Conservation (phyloP, 805 yeast genomes). For the Saccharomycopsis capsularis region DNA sequence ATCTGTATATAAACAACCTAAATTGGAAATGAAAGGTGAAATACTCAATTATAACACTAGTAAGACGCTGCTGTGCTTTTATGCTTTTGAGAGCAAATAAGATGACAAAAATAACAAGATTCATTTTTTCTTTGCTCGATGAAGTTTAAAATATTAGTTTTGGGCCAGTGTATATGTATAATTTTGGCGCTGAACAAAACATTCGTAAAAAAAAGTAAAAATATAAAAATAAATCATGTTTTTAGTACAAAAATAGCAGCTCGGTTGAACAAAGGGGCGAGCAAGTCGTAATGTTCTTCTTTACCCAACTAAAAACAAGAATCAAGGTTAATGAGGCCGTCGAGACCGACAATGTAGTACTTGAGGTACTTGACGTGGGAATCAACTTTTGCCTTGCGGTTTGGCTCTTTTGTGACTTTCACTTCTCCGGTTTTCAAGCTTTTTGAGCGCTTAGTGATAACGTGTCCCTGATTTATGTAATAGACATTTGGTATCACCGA, state of each 20-base stretch:
- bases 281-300: background rate
- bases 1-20: too few relatives aligned
- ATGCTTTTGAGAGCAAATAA: too few relatives aligned
- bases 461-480: background rate
- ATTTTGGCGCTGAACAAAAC: too few relatives aligned
- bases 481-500: constrained; percentile 8
- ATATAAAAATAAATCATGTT: too few relatives aligned
- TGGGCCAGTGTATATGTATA: too few relatives aligned
- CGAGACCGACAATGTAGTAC: constrained; percentile 9
- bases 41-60: too few relatives aligned
- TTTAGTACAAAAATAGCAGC: background rate
- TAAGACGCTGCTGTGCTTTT: too few relatives aligned
- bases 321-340: constrained; percentile 10
- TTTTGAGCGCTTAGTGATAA: background rate
- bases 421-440: constrained; percentile 8
- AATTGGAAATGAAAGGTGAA: too few relatives aligned
- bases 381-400: constrained; percentile 2
- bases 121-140: too few relatives aligned
- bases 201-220: background rate
- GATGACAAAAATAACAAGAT: too few relatives aligned
- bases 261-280: background rate
- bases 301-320: too few relatives aligned
- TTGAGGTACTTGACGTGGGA: constrained; percentile 5
- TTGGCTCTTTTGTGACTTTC: constrained; percentile 1
- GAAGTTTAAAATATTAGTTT: too few relatives aligned